Conservation (phyloP, 2,329 filamentous ascomycete genomes). For the Colletotrichum costaricense region DNA sequence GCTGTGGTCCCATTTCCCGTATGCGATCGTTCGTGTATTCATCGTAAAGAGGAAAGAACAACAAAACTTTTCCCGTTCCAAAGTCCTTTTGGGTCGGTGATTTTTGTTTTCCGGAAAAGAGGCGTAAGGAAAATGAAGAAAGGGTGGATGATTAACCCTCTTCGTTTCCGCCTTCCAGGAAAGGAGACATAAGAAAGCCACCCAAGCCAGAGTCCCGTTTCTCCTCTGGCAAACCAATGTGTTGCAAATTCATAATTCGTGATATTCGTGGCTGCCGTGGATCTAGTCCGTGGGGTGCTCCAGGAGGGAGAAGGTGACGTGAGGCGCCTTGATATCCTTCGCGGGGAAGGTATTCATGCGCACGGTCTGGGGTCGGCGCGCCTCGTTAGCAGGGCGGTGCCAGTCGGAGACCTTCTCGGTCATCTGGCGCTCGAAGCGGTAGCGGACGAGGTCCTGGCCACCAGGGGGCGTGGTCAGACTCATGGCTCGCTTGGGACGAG, state of each 20-base stretch:
- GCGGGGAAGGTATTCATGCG: constrained; percentile 30
- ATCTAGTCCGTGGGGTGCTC: constrained; percentile 18
- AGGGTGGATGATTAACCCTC: not conserved
- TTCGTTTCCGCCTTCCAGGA: not conserved
- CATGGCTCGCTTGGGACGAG: constrained; percentile 53
- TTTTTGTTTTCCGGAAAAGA: constrained; percentile 29
- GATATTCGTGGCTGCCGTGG: constrained; percentile 9
- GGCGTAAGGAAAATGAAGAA: constrained; percentile 5
- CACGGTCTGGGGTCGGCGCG: constrained; percentile 32
- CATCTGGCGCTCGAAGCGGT: constrained; percentile 55
- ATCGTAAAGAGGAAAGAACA: constrained; percentile 18
- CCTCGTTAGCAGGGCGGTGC: constrained; percentile 19
- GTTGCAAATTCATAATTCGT: constrained; percentile 34
- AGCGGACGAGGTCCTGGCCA: constrained; percentile 56
- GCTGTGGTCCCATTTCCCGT: constrained; percentile 22
- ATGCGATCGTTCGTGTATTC: constrained; percentile 20
- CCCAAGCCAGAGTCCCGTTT: constrained; percentile 36
- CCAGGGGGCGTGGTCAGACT: constrained; percentile 58
- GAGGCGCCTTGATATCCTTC: constrained; percentile 31
- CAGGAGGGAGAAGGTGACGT: constrained; percentile 33
- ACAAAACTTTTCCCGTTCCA: constrained; percentile 20
- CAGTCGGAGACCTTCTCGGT: constrained; percentile 39
- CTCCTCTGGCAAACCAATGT: constrained; percentile 32
- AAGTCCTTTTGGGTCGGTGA: constrained; percentile 25
- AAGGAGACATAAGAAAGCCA: constrained; percentile 4